Conservation (phyloP, 202 grass and related monocot species). For the Dendrocalamus latiflorus region DNA sequence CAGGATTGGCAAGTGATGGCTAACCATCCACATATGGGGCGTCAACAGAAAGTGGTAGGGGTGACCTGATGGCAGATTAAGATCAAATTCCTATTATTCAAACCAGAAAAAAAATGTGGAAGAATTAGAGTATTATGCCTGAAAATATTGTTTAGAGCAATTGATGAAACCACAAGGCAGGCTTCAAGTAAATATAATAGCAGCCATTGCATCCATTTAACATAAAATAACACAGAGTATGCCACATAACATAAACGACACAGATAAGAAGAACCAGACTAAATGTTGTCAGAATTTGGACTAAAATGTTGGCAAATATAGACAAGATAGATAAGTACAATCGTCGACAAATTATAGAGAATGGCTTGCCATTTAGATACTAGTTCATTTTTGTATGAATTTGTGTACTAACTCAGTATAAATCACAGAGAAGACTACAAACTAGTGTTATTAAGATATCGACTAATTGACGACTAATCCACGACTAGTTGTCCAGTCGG, state of each 20-base stretch:
- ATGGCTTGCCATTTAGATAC: not conserved
- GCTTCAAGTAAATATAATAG: conserved; percentile 13
- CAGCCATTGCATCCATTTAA: not conserved
- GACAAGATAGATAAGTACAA: not conserved
- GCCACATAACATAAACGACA: not conserved
- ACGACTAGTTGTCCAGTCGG: no score
- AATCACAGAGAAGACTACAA: not conserved
- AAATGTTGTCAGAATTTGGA: conserved; percentile 11
- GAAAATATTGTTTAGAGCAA: not conserved
- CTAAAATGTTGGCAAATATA: not conserved
- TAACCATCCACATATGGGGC: conserved; percentile 63
- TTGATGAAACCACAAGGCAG: not conserved
- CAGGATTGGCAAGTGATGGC: conserved; percentile 57
- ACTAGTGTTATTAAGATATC: no score
- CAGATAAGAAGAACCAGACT: not conserved
- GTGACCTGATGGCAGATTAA: conserved; percentile 51
- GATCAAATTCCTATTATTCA: conserved; percentile 11
- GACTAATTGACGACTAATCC: no score
- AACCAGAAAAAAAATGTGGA: not conserved
- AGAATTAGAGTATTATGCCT: not conserved
- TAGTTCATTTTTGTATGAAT: not conserved
- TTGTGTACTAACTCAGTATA: not conserved
- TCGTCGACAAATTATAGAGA: not conserved
- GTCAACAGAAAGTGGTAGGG: conserved; percentile 39
- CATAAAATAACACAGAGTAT: not conserved